phyloP scores from a whole-genome alignment of 352 stramenopile genomes.

The Phytophthora citrophthora region DNA sequence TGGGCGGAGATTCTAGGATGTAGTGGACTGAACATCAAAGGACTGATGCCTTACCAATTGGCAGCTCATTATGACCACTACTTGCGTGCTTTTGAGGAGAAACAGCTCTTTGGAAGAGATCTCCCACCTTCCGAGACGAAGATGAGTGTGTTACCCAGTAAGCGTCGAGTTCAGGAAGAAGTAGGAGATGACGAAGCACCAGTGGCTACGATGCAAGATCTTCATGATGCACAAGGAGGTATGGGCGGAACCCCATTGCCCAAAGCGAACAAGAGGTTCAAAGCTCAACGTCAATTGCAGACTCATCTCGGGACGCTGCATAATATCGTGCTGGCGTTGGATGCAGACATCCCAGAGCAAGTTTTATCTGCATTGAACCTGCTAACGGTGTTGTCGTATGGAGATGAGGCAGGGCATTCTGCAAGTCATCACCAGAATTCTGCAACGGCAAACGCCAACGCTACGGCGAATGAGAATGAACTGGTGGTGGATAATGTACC shows the following conservation, averaged over 20 bases:
- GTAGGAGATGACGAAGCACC: conserved; percentile 35
- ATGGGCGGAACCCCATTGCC: conserved; percentile 69
- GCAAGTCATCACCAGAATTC: conserved; percentile 30
- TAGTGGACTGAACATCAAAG: conserved; percentile 61
- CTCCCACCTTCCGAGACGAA: conserved; percentile 30
- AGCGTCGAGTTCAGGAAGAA: conserved; percentile 28
- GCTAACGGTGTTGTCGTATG: conserved; percentile 77
- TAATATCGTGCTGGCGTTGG: conserved; percentile 70
- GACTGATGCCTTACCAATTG: conserved; percentile 65
- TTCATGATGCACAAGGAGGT: conserved; percentile 67
- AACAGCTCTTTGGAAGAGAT: conserved; percentile 79
- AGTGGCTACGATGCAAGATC: conserved; percentile 66
- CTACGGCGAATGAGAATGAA: conserved; percentile 55
- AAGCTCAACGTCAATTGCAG: conserved; percentile 57
- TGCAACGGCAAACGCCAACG: conserved; percentile 24
- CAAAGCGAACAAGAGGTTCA: conserved; percentile 67
- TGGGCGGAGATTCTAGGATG: conserved; percentile 60
- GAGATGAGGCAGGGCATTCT: conserved; percentile 14
- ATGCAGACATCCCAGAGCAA: conserved; percentile 65
- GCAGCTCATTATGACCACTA: conserved; percentile 65
- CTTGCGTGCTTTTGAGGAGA: conserved; percentile 74
- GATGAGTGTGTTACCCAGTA: conserved; percentile 31
- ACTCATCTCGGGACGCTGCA: conserved; percentile 66
- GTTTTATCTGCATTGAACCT: conserved; percentile 69
- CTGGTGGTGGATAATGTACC: conserved; percentile 73